Conservation (phyloP, 164 flowering plant genomes). For the Sedum album region DNA sequence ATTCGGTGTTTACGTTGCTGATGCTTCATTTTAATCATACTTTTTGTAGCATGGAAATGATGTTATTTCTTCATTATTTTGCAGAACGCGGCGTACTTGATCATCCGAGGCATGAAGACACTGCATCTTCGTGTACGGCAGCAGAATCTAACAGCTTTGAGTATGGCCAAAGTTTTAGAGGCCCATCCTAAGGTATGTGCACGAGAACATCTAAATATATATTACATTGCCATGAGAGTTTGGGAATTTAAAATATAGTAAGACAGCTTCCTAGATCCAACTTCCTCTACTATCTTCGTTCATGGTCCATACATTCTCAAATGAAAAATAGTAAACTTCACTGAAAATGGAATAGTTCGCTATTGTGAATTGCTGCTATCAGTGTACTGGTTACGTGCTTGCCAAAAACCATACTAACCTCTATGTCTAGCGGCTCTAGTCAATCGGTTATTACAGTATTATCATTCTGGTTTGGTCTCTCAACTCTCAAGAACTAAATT, state of each 20-base stretch:
- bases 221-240: neutral
- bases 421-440: too few relatives aligned
- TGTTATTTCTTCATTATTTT: conserved; percentile 9
- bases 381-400: too few relatives aligned
- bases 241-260: neutral
- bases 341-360: neutral
- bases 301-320: neutral
- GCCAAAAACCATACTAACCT: neutral
- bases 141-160: conserved; percentile 72
- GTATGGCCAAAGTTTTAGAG: conserved; percentile 98
- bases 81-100: conserved; percentile 90
- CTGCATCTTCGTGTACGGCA: conserved; percentile 97
- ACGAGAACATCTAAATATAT: neutral
- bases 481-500: too few relatives aligned
- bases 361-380: neutral
- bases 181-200: conserved; percentile 86
- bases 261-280: neutral
- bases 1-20: neutral
- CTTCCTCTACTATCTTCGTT: neutral
- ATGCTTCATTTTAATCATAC: neutral
- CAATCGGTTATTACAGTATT: too few relatives aligned
- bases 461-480: too few relatives aligned
- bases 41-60: neutral
- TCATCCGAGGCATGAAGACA: conserved; percentile 98
- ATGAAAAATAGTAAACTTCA: neutral